Evolutionary conservation across 208 protist species (phyloP).

Genomic region (Cochliopodium minus): DNA sequence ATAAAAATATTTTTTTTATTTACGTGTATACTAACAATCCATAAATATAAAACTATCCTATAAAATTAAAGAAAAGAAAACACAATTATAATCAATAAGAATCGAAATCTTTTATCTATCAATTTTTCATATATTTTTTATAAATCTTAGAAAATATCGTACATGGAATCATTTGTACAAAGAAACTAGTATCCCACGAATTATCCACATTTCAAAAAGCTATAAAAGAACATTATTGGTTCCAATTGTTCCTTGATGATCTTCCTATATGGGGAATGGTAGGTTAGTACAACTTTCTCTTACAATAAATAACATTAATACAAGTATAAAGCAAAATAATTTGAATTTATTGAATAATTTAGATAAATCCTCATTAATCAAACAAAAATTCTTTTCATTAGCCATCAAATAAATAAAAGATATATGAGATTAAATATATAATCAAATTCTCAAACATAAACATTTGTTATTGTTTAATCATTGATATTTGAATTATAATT

Average conservation of each 20-base stretch:
- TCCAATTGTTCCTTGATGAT: constrained; percentile 5
- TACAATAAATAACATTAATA: too few relatives aligned
- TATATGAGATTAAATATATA: too few relatives aligned
- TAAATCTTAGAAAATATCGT: not conserved
- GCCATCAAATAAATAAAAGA: too few relatives aligned
- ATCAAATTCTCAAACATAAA: too few relatives aligned
- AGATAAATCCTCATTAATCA: too few relatives aligned
- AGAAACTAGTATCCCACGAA: constrained; percentile 18
- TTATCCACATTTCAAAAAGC: constrained; percentile 33
- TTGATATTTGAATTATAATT: too few relatives aligned
- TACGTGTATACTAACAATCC: not conserved
- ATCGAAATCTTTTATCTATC: not conserved
- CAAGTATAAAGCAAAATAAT: too few relatives aligned
- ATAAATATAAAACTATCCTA: not conserved
- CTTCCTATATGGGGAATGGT: constrained; percentile 5
- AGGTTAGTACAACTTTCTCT: too few relatives aligned
- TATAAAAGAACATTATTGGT: constrained; percentile 42
- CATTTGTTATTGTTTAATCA: too few relatives aligned
- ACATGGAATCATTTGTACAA: not conserved
- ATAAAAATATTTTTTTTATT: not conserved
- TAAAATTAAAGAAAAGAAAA: not conserved
- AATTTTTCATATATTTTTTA: not conserved
- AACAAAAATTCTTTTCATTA: too few relatives aligned
- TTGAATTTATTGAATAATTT: too few relatives aligned
- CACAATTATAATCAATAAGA: not conserved